phyloP scores from a whole-genome alignment of 2,329 filamentous ascomycete genomes.

The Aureobasidium namibiae region DNA sequence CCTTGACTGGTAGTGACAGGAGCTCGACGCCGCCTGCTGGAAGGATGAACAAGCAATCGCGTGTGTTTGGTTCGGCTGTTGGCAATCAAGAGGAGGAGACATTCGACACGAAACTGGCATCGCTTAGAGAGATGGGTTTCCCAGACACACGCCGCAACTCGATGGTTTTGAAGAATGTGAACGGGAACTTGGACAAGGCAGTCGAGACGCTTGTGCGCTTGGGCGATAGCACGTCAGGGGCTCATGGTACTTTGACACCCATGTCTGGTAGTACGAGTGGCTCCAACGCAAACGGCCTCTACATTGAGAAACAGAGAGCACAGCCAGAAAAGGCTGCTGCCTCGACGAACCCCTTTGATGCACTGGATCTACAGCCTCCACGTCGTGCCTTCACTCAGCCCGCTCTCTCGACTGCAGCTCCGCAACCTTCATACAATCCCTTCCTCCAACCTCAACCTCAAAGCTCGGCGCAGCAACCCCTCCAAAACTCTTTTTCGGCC shows the following conservation, averaged over 20 bases:
- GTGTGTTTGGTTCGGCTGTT: conserved; percentile 60
- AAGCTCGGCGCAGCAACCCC: conserved; percentile 19
- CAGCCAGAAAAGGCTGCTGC: conserved; percentile 19
- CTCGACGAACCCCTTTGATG: conserved; percentile 37
- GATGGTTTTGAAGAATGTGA: conserved; percentile 70
- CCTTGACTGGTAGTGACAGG: conserved; percentile 19
- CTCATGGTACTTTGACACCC: conserved; percentile 24
- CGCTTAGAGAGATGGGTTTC: conserved; percentile 87
- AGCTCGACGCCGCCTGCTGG: conserved; percentile 16
- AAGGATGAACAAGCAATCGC: conserved; percentile 55
- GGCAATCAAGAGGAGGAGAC: conserved; percentile 43
- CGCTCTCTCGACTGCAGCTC: conserved; percentile 17
- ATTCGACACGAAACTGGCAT: conserved; percentile 66
- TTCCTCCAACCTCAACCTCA: conserved; percentile 43
- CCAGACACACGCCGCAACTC: conserved; percentile 72
- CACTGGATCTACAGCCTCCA: conserved; percentile 33
- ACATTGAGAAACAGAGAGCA: conserved; percentile 32
- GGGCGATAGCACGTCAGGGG: conserved; percentile 57
- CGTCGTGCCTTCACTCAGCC: conserved; percentile 22
- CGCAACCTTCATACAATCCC: conserved; percentile 52
- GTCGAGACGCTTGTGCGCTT: conserved; percentile 78
- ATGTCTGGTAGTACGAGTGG: conserved; percentile 38
- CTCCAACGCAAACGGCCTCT: conserved; percentile 33
- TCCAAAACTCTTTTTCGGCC: conserved; percentile 53
- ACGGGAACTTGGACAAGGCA: conserved; percentile 76